phyloP scores from a whole-genome alignment of 192 early-diverging fungal species.

The Phycomyces blakesleeanus region DNA sequence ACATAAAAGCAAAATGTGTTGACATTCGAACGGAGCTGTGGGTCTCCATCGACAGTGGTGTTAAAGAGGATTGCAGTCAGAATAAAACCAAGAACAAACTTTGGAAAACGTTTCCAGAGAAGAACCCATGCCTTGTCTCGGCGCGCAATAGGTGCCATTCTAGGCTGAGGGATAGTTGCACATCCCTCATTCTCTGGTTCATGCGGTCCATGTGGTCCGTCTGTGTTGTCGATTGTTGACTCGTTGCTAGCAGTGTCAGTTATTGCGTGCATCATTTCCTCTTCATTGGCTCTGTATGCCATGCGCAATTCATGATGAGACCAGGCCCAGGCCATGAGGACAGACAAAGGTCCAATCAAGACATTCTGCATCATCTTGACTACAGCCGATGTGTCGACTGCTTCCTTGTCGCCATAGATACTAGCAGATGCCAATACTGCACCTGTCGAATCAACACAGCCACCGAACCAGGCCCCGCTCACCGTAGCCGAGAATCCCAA shows the following conservation, averaged over 20 bases:
- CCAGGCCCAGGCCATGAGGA: slow-evolving; percentile 47
- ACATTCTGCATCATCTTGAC: slow-evolving; percentile 56
- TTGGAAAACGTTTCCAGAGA: slow-evolving; percentile 48
- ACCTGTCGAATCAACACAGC: slow-evolving; percentile 53
- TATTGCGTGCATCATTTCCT: no score
- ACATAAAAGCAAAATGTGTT: slow-evolving; percentile 50
- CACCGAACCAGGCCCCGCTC: slow-evolving; percentile 52
- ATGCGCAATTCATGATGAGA: slow-evolving; percentile 32
- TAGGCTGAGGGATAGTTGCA: not conserved
- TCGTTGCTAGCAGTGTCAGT: not conserved
- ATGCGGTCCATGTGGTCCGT: no score
- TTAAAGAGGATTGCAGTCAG: slow-evolving; percentile 46
- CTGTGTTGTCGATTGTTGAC: not conserved
- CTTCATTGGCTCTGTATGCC: slow-evolving; percentile 8
- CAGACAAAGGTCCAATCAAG: slow-evolving; percentile 49
- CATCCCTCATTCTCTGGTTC: not conserved
- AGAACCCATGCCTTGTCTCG: slow-evolving; percentile 30
- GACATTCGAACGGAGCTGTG: slow-evolving; percentile 26
- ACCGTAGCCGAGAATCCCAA: slow-evolving; percentile 38
- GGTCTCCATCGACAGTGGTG: slow-evolving; percentile 34
- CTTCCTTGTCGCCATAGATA: slow-evolving; percentile 43
- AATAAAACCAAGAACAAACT: slow-evolving; percentile 50
- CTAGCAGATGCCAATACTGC: slow-evolving; percentile 50
- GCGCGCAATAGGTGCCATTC: not conserved
- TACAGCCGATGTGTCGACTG: slow-evolving; percentile 47